These are phyloP conservation scores for Colletotrichum lindemuthianum DNA, from an alignment of 2,329 filamentous ascomycete species.

Conservation along the genomic window DNA sequence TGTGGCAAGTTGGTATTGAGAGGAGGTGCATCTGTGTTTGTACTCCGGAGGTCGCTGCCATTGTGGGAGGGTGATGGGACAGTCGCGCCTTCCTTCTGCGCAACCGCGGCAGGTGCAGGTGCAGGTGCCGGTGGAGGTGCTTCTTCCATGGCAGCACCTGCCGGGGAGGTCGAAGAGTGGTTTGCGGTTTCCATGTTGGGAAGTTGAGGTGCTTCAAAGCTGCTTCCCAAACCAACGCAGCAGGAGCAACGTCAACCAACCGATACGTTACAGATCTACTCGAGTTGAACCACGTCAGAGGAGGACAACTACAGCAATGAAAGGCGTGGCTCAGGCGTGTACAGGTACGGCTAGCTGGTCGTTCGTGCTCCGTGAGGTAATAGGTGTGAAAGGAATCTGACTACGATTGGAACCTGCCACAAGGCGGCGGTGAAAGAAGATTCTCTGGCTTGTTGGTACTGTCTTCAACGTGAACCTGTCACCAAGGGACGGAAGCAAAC, in stretches of 20 bases:
- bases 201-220: background rate
- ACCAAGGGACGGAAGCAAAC: constrained; percentile 20
- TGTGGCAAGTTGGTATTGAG: constrained; percentile 8
- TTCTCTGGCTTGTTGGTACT: constrained; percentile 11
- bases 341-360: too few species aligned
- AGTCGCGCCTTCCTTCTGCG: constrained; percentile 20
- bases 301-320: background rate
- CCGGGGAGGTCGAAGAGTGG: constrained; percentile 23
- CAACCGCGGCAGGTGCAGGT: background rate
- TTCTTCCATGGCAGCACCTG: constrained; percentile 27
- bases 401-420: constrained; percentile 12
- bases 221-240: background rate
- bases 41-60: constrained; percentile 15
- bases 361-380: too few species aligned
- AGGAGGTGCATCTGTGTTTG: constrained; percentile 30
- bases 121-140: background rate
- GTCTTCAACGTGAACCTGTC: constrained; percentile 1
- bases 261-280: too few species aligned
- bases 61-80: constrained; percentile 16
- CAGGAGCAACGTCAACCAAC: background rate
- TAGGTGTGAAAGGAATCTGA: background rate
- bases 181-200: constrained; percentile 29
- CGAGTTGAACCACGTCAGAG: too few species aligned
- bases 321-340: background rate
- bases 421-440: constrained; percentile 9